These are phyloP conservation scores for Ensete ventricosum DNA, from an alignment of 176 grass and related monocot species.

Conservation along the genomic window DNA sequence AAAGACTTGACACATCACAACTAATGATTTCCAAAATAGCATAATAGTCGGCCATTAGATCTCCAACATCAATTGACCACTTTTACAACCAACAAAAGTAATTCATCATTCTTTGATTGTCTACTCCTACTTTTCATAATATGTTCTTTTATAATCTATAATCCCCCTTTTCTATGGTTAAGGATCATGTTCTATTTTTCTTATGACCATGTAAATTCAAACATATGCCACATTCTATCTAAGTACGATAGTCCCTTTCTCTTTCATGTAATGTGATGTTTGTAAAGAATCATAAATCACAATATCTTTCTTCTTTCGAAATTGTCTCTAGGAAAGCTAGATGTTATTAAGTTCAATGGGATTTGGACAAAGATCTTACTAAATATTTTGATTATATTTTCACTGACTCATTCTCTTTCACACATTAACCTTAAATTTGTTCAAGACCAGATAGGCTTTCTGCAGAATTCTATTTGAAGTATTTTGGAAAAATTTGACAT, in stretches of 20 bases:
- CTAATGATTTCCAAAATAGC: not conserved
- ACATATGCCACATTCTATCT: not conserved
- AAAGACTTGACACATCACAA: too few species aligned
- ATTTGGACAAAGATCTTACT: not conserved
- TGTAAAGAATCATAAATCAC: not conserved
- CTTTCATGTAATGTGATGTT: not conserved
- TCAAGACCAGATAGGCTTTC: not conserved
- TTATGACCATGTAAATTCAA: not conserved
- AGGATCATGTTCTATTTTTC: not conserved
- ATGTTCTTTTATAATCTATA: not conserved
- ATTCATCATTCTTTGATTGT: not conserved
- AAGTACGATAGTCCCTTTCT: not conserved
- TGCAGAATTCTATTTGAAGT: not conserved
- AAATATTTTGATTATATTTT: not conserved
- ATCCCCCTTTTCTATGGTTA: not conserved
- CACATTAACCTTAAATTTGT: not conserved
- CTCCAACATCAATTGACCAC: not conserved
- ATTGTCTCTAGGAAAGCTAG: not conserved
- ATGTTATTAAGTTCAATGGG: not conserved
- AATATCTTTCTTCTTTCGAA: not conserved
- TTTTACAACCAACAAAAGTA: not conserved
- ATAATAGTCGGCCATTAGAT: not conserved
- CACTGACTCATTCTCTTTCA: not conserved
- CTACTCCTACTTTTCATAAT: not conserved
- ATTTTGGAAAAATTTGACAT: too few species aligned